Percentiles rank a stretch among this genome's conserved stretches.
These are phyloP conservation scores for Skeletonema marinoi DNA, from an alignment of 108 stramenopile genomes.

Conservation along the genomic window DNA sequence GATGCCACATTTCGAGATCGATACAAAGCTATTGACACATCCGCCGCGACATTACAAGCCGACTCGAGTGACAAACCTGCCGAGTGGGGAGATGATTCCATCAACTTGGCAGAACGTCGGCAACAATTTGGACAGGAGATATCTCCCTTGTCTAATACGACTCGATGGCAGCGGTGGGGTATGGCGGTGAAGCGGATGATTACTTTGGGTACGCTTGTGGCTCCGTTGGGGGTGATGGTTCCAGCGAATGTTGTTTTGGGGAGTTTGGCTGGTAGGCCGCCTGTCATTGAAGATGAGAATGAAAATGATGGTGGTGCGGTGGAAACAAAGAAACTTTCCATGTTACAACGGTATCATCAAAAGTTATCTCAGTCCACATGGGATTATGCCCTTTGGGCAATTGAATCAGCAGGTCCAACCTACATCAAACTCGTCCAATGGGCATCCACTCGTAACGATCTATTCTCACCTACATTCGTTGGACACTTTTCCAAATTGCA, in stretches of 20 bases:
- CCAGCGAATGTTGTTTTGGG: slow-evolving; percentile 24
- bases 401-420: slow-evolving; percentile 90
- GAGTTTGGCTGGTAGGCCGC: neutral
- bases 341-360: slow-evolving; percentile 2
- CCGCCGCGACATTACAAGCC: neutral
- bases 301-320: neutral
- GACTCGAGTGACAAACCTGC: slow-evolving; percentile 4
- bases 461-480: slow-evolving; percentile 85
- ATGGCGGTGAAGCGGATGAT: slow-evolving; percentile 29
- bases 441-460: slow-evolving; percentile 89
- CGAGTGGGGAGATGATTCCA: slow-evolving; percentile 25
- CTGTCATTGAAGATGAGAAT: neutral
- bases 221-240: slow-evolving; percentile 31
- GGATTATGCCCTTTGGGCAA: slow-evolving; percentile 84
- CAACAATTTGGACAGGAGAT: slow-evolving; percentile 22
- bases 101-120: slow-evolving; percentile 13
- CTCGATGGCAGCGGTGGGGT: slow-evolving; percentile 24
- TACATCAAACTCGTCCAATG: slow-evolving; percentile 92
- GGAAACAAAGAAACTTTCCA: neutral
- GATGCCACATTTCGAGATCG: neutral
- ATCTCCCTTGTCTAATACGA: slow-evolving; percentile 28
- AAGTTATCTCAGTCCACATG: slow-evolving; percentile 50
- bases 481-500: slow-evolving; percentile 84
- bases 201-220: slow-evolving; percentile 15
- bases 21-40: neutral